A percentile compares a stretch with the other conserved stretches of the same genome.
Evolutionary conservation across 805 yeast species (phyloP).

Genomic region (Wickerhamiella brachini): DNA sequence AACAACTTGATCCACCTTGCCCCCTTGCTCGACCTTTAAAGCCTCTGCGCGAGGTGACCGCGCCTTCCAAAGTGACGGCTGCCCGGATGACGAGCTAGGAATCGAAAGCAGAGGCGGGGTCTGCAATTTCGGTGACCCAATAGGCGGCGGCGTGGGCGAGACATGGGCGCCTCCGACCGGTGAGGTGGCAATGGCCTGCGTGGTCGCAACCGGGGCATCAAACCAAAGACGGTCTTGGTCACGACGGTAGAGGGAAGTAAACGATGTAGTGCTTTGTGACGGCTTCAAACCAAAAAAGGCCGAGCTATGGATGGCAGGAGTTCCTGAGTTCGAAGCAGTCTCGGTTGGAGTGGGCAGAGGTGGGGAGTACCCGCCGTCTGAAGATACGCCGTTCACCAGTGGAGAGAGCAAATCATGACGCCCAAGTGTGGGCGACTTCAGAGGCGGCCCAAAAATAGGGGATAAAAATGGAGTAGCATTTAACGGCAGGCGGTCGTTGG

Average conservation of each 20-base stretch:
- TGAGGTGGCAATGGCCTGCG: not conserved
- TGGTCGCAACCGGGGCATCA: not conserved
- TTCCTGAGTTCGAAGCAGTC: not conserved
- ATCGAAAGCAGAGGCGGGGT: not conserved
- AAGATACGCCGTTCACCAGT: not conserved
- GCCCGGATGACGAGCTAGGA: not conserved
- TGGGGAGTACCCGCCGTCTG: not conserved
- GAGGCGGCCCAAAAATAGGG: not conserved
- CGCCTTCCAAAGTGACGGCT: not conserved
- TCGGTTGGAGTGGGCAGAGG: not conserved
- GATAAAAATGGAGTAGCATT: not conserved
- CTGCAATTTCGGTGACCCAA: not conserved
- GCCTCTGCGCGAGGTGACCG: not conserved
- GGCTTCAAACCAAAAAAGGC: not conserved
- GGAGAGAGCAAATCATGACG: not conserved
- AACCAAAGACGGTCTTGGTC: not conserved
- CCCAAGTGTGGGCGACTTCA: not conserved
- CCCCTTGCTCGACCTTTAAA: not conserved
- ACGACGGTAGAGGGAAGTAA: not conserved
- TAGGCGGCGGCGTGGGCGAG: not conserved
- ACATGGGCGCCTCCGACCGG: not conserved
- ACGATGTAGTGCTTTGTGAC: not conserved
- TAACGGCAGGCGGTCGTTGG: not conserved
- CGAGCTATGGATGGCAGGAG: not conserved
- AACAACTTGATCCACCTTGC: not conserved